These are phyloP conservation scores for Hemileccinum rubropunctum DNA, from an alignment of 768 basidiomycete species.

Conservation along the genomic window DNA sequence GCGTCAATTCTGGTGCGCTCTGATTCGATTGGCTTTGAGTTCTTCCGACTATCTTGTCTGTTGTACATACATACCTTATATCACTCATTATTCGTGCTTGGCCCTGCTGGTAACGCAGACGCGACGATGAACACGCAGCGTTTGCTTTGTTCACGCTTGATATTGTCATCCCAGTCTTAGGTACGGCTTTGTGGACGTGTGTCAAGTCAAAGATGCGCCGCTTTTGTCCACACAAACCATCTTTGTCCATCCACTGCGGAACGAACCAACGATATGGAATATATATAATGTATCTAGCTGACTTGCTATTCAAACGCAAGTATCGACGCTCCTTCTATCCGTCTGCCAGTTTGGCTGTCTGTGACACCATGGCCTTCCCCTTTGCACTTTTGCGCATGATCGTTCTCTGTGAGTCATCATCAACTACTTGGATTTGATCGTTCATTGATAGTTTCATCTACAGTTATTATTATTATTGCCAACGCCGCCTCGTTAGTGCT, in stretches of 20 bases:
- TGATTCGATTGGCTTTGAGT: neutral
- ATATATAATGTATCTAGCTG: slow-evolving; percentile 14
- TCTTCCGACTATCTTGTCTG: too few species aligned
- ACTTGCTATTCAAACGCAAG: neutral
- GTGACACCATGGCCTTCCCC: slow-evolving; percentile 28
- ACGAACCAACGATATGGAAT: neutral
- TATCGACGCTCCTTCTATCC: neutral
- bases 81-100: slow-evolving; percentile 1
- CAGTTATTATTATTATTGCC: slow-evolving; percentile 17
- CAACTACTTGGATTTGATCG: neutral
- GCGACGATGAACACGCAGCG: neutral
- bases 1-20: neutral
- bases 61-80: slow-evolving; percentile 5
- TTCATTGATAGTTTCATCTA: slow-evolving; percentile 1
- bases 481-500: slow-evolving; percentile 16
- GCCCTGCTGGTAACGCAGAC: neutral
- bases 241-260: slow-evolving; percentile 7
- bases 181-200: neutral
- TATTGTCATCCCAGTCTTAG: too few species aligned
- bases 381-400: slow-evolving; percentile 19
- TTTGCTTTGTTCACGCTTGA: neutral
- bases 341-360: slow-evolving; percentile 13
- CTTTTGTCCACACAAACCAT: slow-evolving; percentile 4
- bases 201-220: neutral
- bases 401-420: slow-evolving; percentile 17